Base-by-base conservation (phyloP, 2,329 filamentous ascomycete genomes). In the Claviceps pazoutovae region DNA sequence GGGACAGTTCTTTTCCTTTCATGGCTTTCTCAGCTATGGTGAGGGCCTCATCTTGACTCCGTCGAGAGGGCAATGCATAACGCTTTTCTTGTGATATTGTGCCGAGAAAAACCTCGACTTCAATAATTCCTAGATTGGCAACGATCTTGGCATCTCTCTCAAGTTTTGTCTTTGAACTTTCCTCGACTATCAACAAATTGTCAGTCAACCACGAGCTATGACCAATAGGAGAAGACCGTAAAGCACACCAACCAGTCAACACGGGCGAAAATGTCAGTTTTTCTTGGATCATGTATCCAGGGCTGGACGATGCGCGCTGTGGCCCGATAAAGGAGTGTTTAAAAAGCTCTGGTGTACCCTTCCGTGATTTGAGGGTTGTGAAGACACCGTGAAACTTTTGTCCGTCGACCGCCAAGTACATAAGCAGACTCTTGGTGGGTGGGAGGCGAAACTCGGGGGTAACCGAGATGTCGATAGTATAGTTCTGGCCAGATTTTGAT, bases 1-100 rank as follows among this genome's bases (percentile, higher is more conserved):
- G 62, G 11, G 56, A 57, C 11, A 62, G 38, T n/a, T 53, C 58
- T 23, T 34, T 61, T 3, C 62, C 61, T 47, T 64, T 64, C 54
- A 62, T 36, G 2, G 56, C 49, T 23, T 63, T 62, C 16, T 64
- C 62, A 2, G 55, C 53, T 38, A 56, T 23, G 7, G 26, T 26
- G 14, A 54, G 49, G 1, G 8, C 1, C 13, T 46, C n/a, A 5
- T 30, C 36, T 13, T 17, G 1, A 5, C 6, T 5, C 36, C 17
- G 17, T 19, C 13, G 11, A 9, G 1, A 16, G 5, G 13, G 3
- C n/a, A 3, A 14, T 7, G 1, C 7, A n/a, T 0, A 42, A 2
- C 2, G 3, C 0, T 0, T 2, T 6, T 14, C 2, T 37, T 42
- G 0, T n/a, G 3, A 17, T 13, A 9, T 11, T 6, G 0, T 2